These are phyloP conservation scores for Nicotiana attenuata DNA, from an alignment of 257 asterid species.

Conservation along the genomic window DNA sequence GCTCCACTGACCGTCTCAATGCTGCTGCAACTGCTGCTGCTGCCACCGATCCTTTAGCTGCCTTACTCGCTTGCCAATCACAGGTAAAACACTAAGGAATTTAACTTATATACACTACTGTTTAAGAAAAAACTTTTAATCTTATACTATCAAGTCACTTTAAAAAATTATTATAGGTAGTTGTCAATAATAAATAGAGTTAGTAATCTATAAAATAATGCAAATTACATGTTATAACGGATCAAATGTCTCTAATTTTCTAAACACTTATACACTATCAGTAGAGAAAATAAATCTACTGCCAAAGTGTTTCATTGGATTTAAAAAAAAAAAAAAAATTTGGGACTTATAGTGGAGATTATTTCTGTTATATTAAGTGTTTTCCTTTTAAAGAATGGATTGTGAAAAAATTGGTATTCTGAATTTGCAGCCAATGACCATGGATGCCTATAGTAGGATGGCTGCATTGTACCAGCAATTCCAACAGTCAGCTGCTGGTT, in stretches of 20 bases:
- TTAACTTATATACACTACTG: not conserved
- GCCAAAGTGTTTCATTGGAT: not conserved
- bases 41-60: conserved; percentile 42
- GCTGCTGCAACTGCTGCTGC: conserved; percentile 15
- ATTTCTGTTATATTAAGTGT: not conserved
- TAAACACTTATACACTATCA: not conserved
- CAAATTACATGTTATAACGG: not conserved
- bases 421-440: conserved; percentile 48
- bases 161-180: too few species aligned
- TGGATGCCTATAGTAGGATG: conserved; percentile 59
- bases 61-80: conserved; percentile 54
- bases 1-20: conserved; percentile 25
- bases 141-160: too few species aligned
- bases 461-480: conserved; percentile 69
- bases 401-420: not conserved
- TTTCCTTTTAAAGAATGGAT: not conserved
- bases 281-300: too few species aligned
- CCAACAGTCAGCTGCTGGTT: conserved; percentile 34
- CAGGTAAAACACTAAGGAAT: conserved; percentile 29
- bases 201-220: not conserved
- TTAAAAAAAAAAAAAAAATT: not conserved
- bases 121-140: too few species aligned
- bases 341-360: not conserved
- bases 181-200: not conserved
- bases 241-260: not conserved